Base-by-base conservation (phyloP, 2,329 filamentous ascomycete species). In the Fusarium sp. region DNA sequence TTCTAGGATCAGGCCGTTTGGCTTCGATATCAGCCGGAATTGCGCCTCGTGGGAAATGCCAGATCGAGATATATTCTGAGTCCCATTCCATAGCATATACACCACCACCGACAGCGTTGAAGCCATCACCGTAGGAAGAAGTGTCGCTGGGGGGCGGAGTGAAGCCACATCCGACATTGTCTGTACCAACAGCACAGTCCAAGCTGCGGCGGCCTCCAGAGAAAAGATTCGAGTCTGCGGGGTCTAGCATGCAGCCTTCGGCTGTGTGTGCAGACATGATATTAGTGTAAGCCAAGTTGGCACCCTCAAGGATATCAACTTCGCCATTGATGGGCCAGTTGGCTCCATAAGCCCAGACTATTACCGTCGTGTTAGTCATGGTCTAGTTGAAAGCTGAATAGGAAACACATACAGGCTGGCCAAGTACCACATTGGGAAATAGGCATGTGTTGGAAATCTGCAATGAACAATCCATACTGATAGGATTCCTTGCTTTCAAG, bases 81-180 rank as follows among this genome's bases (percentile, higher is more conserved):
- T 91, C 91, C 92, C 93, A 96, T 75, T 91, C 85, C 72, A 91
- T 87, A 9, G 90, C 91, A 72, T 92, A 93, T 6, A 93, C 86
- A 32, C 91, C 91, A n/a, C 91, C 91, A 2, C 86, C 84, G 38
- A 79, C 87, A 13, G 83, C 83, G 77, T 94, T 94, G 83, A 94
- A 93, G 1, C 85, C 83, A 57, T 89, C 85, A 3, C 91, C 91
- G 68, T 89, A 91, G 7, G 84, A 81, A 3, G 81, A 75, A 0
- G 83, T 83, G 33, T 86, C 84, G 40, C 76, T 80, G 63, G 72
- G 46, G 0, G 83, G 79, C 1, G 83, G 77, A 15, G 78, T 76
- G 64, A 82, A 85, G 62, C 83, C 84, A 67, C 83, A 88, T 58
- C 85, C 86, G 23, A 83, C 76, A 52, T 85, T 83, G 3, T 77